Evolutionary conservation across 1,284 basidiomycete genomes (phyloP).

Genomic region (Ustilago hordei): DNA sequence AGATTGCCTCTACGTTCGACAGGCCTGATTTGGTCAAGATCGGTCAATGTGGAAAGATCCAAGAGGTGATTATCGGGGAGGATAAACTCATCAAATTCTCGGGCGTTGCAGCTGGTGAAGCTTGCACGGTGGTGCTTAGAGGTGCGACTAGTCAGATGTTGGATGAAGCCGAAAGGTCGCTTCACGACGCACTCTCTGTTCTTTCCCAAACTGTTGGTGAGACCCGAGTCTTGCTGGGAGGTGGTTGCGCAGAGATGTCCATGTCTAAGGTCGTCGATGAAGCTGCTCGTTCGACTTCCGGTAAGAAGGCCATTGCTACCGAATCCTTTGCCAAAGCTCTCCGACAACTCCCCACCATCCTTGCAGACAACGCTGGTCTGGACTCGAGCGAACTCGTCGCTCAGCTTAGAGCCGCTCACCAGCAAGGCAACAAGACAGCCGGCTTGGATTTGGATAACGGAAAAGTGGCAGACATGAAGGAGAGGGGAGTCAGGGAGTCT

Average conservation of each 20-base stretch:
- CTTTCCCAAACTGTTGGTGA: conserved; percentile 98
- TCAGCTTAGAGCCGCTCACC: conserved; percentile 90
- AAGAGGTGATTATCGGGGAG: conserved; percentile 99
- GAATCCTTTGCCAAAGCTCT: conserved; percentile 91
- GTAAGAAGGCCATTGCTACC: conserved; percentile 95
- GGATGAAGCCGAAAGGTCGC: conserved; percentile 96
- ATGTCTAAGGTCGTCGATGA: conserved; percentile 96
- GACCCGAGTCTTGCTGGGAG: conserved; percentile 91
- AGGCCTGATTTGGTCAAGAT: conserved; percentile 92
- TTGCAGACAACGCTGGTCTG: conserved; percentile 97
- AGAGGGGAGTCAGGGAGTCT: conserved; percentile 90
- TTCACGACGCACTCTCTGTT: conserved; percentile 97
- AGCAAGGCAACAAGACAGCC: conserved; percentile 84
- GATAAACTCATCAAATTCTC: conserved; percentile 99
- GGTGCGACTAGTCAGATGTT: conserved; percentile 99
- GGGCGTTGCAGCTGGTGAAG: conserved; percentile 95
- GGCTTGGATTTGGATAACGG: conserved; percentile 93
- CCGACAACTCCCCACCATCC: conserved; percentile 87
- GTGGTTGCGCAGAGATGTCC: conserved; percentile 96
- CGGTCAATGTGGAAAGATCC: conserved; percentile 91
- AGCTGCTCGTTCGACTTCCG: conserved; percentile 83
- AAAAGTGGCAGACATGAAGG: conserved; percentile 85
- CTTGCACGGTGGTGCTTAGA: conserved; percentile 97
- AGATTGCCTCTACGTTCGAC: conserved; percentile 96
- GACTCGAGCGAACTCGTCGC: conserved; percentile 96